Evolutionary conservation across 257 asterid genomes (phyloP).

Genomic region (Henckelia pumila): DNA sequence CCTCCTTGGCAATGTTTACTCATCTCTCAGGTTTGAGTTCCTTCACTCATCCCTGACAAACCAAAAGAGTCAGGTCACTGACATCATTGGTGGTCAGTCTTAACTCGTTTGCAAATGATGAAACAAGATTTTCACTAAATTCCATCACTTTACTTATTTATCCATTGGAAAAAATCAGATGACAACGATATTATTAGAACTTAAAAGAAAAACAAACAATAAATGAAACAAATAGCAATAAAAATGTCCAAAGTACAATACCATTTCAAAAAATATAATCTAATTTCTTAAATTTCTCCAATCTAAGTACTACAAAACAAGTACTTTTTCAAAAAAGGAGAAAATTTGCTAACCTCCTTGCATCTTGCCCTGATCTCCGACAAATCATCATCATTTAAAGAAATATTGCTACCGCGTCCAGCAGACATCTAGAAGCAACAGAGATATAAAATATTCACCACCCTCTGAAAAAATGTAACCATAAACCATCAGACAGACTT

Average conservation of each 20-base stretch:
- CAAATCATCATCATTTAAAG: slow-evolving; percentile 51
- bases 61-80: background rate
- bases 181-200: background rate
- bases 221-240: background rate
- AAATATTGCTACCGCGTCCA: slow-evolving; percentile 39
- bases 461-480: background rate
- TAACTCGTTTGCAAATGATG: background rate
- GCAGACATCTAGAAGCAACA: slow-evolving; percentile 57
- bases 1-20: background rate
- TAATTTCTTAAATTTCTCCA: background rate
- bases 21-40: background rate
- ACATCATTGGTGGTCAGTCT: background rate
- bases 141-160: background rate
- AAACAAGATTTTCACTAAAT: slow-evolving; percentile 21
- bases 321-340: background rate
- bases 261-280: background rate
- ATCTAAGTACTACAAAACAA: slow-evolving; percentile 4
- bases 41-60: background rate
- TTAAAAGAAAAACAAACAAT: background rate
- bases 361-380: slow-evolving; percentile 62
- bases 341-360: slow-evolving; percentile 51
- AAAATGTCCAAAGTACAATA: background rate
- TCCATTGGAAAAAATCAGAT: background rate
- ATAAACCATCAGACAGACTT: background rate
- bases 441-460: slow-evolving; percentile 7